Conservation (phyloP, 1,284 basidiomycete genomes). For the Rhizoctonia solani region DNA sequence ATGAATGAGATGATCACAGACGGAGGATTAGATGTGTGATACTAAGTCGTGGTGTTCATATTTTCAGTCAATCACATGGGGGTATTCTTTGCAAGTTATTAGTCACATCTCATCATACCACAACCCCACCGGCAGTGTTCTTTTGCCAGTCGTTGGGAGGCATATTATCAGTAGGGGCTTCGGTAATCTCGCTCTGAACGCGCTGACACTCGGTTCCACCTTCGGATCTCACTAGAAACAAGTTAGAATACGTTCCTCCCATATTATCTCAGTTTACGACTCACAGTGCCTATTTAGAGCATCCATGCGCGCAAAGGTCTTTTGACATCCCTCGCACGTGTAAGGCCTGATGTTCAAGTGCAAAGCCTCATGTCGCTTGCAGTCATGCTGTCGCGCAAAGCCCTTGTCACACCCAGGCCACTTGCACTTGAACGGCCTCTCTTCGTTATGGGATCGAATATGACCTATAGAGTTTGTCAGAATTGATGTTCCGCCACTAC, state of each 20-base stretch:
- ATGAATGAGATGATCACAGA: background rate
- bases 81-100: constrained; percentile 7
- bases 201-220: constrained; percentile 57
- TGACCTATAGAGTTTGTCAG: constrained; percentile 55
- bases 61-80: background rate
- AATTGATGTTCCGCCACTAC: constrained; percentile 20
- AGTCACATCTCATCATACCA: constrained; percentile 1
- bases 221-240: constrained; percentile 62
- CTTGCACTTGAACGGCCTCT: constrained; percentile 81
- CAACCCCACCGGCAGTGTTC: background rate
- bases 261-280: constrained; percentile 44
- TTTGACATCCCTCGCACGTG: constrained; percentile 74
- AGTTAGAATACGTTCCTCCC: constrained; percentile 22
- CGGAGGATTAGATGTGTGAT: background rate
- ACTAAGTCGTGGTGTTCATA: background rate
- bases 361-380: constrained; percentile 79
- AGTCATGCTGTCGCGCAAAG: constrained; percentile 83
- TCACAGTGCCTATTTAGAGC: constrained; percentile 75
- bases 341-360: constrained; percentile 77
- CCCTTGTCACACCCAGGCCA: constrained; percentile 85
- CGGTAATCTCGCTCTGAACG: constrained; percentile 32
- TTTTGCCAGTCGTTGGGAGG: background rate
- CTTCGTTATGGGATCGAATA: constrained; percentile 80
- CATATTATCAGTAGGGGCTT: background rate
- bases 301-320: constrained; percentile 79